phyloP scores from a whole-genome alignment of 2,329 filamentous ascomycete species.

The Madurella fahalii region DNA sequence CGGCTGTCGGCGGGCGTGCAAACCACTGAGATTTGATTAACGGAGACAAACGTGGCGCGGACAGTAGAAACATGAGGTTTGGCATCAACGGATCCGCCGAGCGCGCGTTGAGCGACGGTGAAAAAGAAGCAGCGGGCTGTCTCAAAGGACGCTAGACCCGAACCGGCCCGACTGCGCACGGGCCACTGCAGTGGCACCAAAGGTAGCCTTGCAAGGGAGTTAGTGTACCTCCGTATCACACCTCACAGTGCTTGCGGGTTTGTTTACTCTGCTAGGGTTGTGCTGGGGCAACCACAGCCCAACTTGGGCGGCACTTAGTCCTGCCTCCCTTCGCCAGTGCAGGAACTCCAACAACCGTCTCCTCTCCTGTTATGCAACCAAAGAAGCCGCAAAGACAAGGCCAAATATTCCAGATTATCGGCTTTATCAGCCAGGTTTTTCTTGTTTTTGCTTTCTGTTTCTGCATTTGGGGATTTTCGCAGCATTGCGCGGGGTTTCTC shows the following conservation, averaged over 20 bases:
- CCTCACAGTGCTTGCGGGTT: constrained; percentile 4
- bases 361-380: background rate
- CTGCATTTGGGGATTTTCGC: constrained; percentile 4
- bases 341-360: no score
- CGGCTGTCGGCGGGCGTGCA: no score
- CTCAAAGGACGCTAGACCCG: background rate
- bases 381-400: background rate
- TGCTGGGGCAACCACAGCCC: constrained; percentile 23
- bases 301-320: constrained; percentile 2
- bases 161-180: constrained; percentile 7
- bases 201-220: background rate
- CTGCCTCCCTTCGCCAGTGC: background rate
- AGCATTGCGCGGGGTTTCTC: background rate
- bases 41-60: no score
- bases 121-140: no score
- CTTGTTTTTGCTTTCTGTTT: background rate
- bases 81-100: no score
- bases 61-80: no score
- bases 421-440: background rate
- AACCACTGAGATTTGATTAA: no score
- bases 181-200: constrained; percentile 18
- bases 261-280: constrained; percentile 24
- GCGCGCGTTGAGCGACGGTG: no score
- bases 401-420: background rate
- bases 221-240: no score